Evolutionary conservation across 192 early-diverging fungal species (phyloP).

Genomic region (Backusella morwellensis): DNA sequence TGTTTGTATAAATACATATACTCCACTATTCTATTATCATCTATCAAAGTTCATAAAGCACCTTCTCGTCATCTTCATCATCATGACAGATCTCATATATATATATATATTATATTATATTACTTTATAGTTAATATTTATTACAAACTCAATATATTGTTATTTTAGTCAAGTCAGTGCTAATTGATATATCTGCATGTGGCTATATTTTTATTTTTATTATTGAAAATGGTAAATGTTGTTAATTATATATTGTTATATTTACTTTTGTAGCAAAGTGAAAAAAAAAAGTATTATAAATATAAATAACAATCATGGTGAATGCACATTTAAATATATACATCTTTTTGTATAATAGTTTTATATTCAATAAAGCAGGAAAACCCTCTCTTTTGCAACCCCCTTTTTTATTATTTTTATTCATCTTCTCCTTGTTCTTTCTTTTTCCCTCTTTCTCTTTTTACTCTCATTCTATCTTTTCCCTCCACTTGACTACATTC

Average conservation of each 20-base stretch:
- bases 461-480: neutral
- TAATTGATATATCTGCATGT: neutral
- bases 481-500: neutral
- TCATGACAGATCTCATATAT: too few species aligned
- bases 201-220: neutral
- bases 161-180: constrained; percentile 1
- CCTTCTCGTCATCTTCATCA: too few species aligned
- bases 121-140: too few species aligned
- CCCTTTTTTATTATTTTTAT: neutral
- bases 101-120: too few species aligned
- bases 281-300: neutral
- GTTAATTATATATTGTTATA: neutral
- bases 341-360: too few species aligned
- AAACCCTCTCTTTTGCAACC: neutral
- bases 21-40: too few species aligned
- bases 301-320: neutral
- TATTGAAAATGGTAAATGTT: neutral
- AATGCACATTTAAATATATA: too few species aligned
- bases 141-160: neutral
- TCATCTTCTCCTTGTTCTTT: constrained; percentile 6
- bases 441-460: neutral
- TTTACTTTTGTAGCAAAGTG: too few species aligned
- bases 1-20: too few species aligned
- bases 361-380: neutral
- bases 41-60: too few species aligned